Base-by-base conservation (phyloP, 2,329 filamentous ascomycete genomes). In the Waltergamsia citrina region DNA sequence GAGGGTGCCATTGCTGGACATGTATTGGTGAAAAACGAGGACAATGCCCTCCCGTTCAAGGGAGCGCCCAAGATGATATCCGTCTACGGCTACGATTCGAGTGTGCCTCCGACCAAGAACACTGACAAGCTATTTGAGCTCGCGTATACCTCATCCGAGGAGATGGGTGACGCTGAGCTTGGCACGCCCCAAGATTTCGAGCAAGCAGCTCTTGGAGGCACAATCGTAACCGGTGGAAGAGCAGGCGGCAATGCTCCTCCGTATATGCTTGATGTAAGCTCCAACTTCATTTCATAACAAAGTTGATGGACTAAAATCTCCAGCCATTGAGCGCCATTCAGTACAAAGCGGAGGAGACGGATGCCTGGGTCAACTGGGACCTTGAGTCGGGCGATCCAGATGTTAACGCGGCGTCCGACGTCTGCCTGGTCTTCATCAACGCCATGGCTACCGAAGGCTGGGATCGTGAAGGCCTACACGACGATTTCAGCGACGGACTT, bases 371-470 rank as follows among this genome's bases (percentile, higher is more conserved):
- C 1, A 71, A 37, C 53, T 81, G 41, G 59, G 68, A 61, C 24
- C 43, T 57, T 2, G 43, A 49, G 4, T 58, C 53, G 1, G 43
- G 43, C 12, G 37, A 55, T 6, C 52, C 52, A 0, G 47, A 47
- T 4, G 56, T 62, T 11, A 60, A 62, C n/a, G 48, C 44, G 3
- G 56, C 59, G 4, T 48, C 49, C 2, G 68, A 80, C 3, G 75
- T 84, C 31, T 33, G 94, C 81, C 49, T 95, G 26, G 86, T 92
- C 2, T 94, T 94, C 52, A 81, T 78, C 36, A 94, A 82, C 50
- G 73, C 69, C 22, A 85, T 88, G 51, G 74, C 81, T 1, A 83
- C 84, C 0, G 87, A 94, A 56, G 84, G 82, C 0, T 86, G 73
- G 54, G 70, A 85, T 41, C 67, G 77, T 26, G 60, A 72, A 0